phyloP scores from a whole-genome alignment of 2,329 filamentous ascomycete species.

The Thielaviopsis populi region DNA sequence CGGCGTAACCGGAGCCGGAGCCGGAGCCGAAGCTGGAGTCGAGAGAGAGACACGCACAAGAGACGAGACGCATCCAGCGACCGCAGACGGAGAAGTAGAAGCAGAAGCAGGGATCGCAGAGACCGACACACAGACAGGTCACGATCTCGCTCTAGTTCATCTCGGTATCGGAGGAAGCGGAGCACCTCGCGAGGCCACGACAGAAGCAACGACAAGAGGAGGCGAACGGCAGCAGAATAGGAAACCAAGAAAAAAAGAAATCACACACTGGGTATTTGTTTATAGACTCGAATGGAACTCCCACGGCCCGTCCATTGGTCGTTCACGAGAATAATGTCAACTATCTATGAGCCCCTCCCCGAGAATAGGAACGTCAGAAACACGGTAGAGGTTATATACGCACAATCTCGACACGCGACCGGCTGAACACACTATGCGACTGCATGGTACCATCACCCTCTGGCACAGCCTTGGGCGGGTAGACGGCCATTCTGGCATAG shows the following conservation, averaged over 20 bases:
- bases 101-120: constrained; percentile 24
- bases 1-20: constrained; percentile 19
- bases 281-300: not conserved
- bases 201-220: constrained; percentile 43
- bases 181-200: constrained; percentile 41
- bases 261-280: not conserved
- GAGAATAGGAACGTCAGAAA: not conserved
- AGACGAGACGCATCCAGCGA: constrained; percentile 21
- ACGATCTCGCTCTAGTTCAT: constrained; percentile 17
- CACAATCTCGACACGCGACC: constrained; percentile 74
- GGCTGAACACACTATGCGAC: constrained; percentile 62
- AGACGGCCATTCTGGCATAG: constrained; percentile 64
- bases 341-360: not conserved
- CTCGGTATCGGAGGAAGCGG: constrained; percentile 27
- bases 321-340: not conserved
- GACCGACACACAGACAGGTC: constrained; percentile 23
- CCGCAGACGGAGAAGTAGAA: constrained; percentile 15
- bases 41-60: constrained; percentile 18
- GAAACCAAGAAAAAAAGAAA: not conserved
- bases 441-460: constrained; percentile 44
- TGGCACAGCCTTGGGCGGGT: constrained; percentile 46
- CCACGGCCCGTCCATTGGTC: not conserved
- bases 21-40: not conserved
- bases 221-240: constrained; percentile 35
- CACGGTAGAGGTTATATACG: constrained; percentile 40